Percentiles rank a stretch among this genome's conserved stretches.
These are phyloP conservation scores for Hyparrhenia diplandra DNA, from an alignment of 176 grass and related monocot species.

Conservation along the genomic window DNA sequence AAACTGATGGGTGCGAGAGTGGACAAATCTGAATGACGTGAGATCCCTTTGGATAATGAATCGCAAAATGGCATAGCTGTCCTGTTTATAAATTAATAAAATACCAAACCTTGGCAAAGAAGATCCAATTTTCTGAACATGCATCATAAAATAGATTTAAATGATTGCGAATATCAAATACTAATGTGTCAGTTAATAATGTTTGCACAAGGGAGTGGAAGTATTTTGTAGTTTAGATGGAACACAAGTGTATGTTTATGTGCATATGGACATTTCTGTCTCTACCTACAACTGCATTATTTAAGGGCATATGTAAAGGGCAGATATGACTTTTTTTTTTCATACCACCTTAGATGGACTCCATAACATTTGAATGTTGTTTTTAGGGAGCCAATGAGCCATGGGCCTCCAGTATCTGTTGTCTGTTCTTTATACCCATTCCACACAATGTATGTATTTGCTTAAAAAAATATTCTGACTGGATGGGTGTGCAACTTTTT, in stretches of 20 bases:
- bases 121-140: background rate
- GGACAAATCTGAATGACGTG: background rate
- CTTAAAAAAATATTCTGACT: slow-evolving; percentile 16
- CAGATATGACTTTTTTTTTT: background rate
- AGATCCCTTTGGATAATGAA: background rate
- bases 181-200: background rate
- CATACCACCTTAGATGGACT: slow-evolving; percentile 6
- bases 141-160: background rate
- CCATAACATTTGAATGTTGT: background rate
- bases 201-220: background rate
- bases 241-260: background rate
- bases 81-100: background rate
- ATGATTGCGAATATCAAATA: background rate
- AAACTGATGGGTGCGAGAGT: background rate
- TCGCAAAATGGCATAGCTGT: background rate
- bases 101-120: background rate
- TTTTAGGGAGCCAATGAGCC: background rate
- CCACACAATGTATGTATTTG: background rate
- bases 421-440: background rate
- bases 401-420: background rate
- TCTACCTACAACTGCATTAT: background rate
- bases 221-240: background rate
- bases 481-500: slow-evolving; percentile 17
- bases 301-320: background rate
- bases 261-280: background rate